Conservation (phyloP, 768 basidiomycete genomes). For the Boletus edulis region DNA sequence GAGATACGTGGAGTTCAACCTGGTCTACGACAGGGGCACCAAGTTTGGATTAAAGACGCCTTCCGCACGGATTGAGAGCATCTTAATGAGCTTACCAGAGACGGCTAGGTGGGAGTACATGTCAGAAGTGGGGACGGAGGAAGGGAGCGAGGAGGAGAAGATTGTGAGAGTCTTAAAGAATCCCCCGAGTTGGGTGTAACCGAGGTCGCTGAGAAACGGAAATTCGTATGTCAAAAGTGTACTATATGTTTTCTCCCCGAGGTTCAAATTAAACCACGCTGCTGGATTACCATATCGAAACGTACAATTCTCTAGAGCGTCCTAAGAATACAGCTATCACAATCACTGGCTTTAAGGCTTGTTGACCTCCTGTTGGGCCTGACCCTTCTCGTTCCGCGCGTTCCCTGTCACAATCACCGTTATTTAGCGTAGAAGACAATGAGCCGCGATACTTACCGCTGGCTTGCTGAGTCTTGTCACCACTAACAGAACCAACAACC, state of each 20-base stretch:
- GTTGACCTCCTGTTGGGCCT: slow-evolving; percentile 53
- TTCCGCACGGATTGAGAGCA: slow-evolving; percentile 85
- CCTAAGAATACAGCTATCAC: background rate
- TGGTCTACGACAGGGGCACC: slow-evolving; percentile 84
- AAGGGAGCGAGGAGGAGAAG: slow-evolving; percentile 63
- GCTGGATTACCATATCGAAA: background rate
- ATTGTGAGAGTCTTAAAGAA: slow-evolving; percentile 58
- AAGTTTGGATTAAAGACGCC: slow-evolving; percentile 85
- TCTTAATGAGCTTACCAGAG: slow-evolving; percentile 87
- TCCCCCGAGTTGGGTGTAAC: slow-evolving; percentile 61
- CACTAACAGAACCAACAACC: slow-evolving; percentile 53
- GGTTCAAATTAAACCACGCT: background rate
- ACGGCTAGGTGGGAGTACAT: slow-evolving; percentile 90
- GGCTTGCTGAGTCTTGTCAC: slow-evolving; percentile 50
- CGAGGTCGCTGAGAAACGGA: too few species aligned
- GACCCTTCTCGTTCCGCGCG: slow-evolving; percentile 50
- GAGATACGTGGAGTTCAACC: slow-evolving; percentile 93
- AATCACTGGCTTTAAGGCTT: slow-evolving; percentile 22
- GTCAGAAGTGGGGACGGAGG: slow-evolving; percentile 64
- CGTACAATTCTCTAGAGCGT: background rate
- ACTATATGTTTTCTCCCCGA: background rate
- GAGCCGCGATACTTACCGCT: slow-evolving; percentile 34
- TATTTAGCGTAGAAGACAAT: fast-evolving
- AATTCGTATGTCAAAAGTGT: background rate
- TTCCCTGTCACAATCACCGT: slow-evolving; percentile 40